Evolutionary conservation across 768 basidiomycete genomes (phyloP), one percentile per base, ranked within the genome.

Genomic region (Boletales sp.): DNA sequence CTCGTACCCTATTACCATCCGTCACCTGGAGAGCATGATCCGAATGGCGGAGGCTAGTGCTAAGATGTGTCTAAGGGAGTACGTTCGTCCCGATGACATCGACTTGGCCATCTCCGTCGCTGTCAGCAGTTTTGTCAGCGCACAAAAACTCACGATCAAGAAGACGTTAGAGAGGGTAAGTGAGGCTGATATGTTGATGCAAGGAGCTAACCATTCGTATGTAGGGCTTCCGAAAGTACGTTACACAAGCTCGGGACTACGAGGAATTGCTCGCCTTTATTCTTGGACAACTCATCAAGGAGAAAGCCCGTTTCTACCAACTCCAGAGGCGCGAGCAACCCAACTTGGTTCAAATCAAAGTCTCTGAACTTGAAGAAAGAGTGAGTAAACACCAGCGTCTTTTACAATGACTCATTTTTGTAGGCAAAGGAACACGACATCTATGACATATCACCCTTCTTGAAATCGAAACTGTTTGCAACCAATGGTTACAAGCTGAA

Each of bases 61-160:
- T 19, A 97, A 95, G 76, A 98, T 99, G 97, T 85, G 94, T 43
- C 74, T 99, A 54, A 80, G 97, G 46, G 95, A 98, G 70, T 97
- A 92, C 62, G 97, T 98, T 30, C 82, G 97, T 40, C 77, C 86
- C 35, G 97, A 98, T 67, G 97, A 99, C 65, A 93, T 99, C 59
- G 94, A 99, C 67, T 73, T 98, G 45, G 95, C 97, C 2, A 98
- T 99, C 54, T 92, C 92, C 60, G 94, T 97, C 41, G 90, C 92
- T 4, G 84, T 99, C 27, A 86, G 86, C 45, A 94, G 90, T 71
- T 99, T 99, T 68, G 91, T 99, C 51, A 94, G 72, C 57, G 89
- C 97, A 24, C 97, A 99, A 69, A 99, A 99, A 77, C 86, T 94
- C 80, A 92, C 90, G 51, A 95, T 98, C 74, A 97, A 97, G 79